A percentile compares a stretch with the other conserved stretches of the same genome.
These are phyloP conservation scores for Pseudodiploospora longispora DNA, from an alignment of 2,329 filamentous ascomycete genomes.

Conservation along the genomic window DNA sequence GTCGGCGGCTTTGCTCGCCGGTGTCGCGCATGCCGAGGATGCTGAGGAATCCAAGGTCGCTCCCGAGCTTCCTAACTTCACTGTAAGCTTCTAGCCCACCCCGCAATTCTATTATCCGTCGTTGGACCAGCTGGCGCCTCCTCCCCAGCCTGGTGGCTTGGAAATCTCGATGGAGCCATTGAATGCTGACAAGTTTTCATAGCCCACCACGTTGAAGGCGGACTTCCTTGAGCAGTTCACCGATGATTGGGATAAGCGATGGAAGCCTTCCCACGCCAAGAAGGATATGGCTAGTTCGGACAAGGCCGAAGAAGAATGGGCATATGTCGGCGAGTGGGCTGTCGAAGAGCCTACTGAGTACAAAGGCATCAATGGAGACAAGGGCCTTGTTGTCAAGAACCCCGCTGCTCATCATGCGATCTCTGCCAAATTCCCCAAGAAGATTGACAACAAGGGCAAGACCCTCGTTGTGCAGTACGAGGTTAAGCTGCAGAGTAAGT, in stretches of 20 bases:
- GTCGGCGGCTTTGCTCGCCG: slow-evolving; percentile 64
- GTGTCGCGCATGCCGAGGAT: slow-evolving; percentile 62
- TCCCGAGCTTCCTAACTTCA: slow-evolving; percentile 72
- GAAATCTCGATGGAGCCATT: slow-evolving; percentile 3
- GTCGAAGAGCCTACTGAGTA: slow-evolving; percentile 88
- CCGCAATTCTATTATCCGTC: background rate
- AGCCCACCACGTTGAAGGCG: slow-evolving; percentile 85
- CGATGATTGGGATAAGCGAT: slow-evolving; percentile 87
- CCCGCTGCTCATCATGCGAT: slow-evolving; percentile 97
- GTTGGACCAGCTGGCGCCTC: background rate
- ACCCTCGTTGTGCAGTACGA: slow-evolving; percentile 97
- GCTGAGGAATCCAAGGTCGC: slow-evolving; percentile 53
- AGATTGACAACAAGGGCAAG: slow-evolving; percentile 96
- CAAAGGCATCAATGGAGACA: slow-evolving; percentile 91
- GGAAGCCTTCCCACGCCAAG: slow-evolving; percentile 94
- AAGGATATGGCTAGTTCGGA: slow-evolving; percentile 71
- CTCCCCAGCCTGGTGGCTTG: background rate
- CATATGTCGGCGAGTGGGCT: slow-evolving; percentile 91
- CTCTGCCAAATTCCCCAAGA: slow-evolving; percentile 95
- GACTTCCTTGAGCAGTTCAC: slow-evolving; percentile 98
- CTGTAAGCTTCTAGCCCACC: slow-evolving; percentile 51
- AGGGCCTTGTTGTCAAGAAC: slow-evolving; percentile 97
- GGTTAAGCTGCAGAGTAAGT: slow-evolving; percentile 95
- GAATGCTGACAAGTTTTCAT: slow-evolving; percentile 16
- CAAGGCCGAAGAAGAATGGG: slow-evolving; percentile 82